Conservation (phyloP, 305 asterid species). For the Euphrasia arctica region DNA sequence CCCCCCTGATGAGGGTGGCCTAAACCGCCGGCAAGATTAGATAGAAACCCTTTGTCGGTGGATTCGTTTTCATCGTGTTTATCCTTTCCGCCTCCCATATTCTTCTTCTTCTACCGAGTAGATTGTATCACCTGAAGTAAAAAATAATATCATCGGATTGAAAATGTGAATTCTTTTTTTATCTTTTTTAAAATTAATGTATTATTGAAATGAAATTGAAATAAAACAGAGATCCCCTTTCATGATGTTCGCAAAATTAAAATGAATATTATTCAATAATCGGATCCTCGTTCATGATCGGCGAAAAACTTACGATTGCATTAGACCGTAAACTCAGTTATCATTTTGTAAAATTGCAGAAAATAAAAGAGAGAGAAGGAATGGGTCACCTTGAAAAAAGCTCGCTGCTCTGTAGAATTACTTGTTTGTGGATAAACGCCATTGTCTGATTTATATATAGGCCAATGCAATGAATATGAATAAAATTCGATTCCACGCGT, state of each 20-base stretch:
- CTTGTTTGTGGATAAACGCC: conserved; percentile 5
- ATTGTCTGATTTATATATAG: conserved; percentile 22
- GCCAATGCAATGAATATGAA: neutral
- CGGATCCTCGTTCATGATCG: neutral
- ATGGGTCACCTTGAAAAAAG: conserved; percentile 30
- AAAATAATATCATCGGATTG: too few relatives aligned
- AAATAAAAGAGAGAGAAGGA: neutral
- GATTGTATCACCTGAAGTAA: conserved; percentile 25
- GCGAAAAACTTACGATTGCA: neutral
- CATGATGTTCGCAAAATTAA: neutral
- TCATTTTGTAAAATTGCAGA: neutral
- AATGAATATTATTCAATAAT: neutral
- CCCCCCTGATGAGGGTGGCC: conserved; percentile 27
- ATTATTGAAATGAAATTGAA: neutral
- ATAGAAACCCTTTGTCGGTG: conserved; percentile 40
- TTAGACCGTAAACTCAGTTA: too few relatives aligned
- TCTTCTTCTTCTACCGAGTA: neutral
- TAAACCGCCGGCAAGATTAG: conserved; percentile 23
- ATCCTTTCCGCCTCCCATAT: conserved; percentile 83
- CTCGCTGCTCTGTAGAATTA: conserved; percentile 19
- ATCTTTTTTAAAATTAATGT: too few relatives aligned
- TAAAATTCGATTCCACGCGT: conserved; percentile 46
- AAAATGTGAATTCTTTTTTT: too few relatives aligned
- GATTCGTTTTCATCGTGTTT: conserved; percentile 33
- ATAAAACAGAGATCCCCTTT: conserved; percentile 7